Percentiles rank a stretch among this genome's conserved stretches.
Evolutionary conservation across 306 rosid genomes (phyloP).

Genomic region (Trifolium pratense): DNA sequence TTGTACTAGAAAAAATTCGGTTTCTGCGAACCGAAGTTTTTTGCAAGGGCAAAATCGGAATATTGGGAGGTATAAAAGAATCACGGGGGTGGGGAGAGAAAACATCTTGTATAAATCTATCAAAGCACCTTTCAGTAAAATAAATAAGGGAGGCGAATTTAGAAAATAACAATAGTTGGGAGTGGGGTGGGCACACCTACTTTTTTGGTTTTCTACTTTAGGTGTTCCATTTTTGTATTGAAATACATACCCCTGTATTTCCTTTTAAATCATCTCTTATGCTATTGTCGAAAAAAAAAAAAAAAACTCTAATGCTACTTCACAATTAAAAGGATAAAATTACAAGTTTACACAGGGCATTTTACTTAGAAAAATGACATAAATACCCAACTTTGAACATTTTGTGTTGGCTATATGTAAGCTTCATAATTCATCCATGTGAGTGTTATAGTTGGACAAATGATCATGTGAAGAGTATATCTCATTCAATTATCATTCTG

Average conservation of each 20-base stretch:
- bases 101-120: too few relatives aligned
- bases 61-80: too few relatives aligned
- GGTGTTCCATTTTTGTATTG: too few relatives aligned
- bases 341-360: background rate
- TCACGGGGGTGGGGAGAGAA: too few relatives aligned
- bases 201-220: too few relatives aligned
- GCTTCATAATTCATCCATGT: conserved; percentile 1
- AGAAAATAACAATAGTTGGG: too few relatives aligned
- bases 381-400: background rate
- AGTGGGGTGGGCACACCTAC: too few relatives aligned
- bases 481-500: conserved; percentile 32
- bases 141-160: too few relatives aligned
- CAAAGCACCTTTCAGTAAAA: too few relatives aligned
- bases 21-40: too few relatives aligned
- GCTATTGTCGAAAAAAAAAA: background rate
- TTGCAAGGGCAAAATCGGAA: too few relatives aligned
- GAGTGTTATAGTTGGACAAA: conserved; percentile 18
- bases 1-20: too few relatives aligned
- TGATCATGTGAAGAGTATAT: conserved; percentile 15
- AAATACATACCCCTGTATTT: background rate
- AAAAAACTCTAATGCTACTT: background rate
- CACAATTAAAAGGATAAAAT: background rate
- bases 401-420: background rate
- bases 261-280: background rate
- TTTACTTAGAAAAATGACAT: background rate